phyloP scores from a whole-genome alignment of 1,284 basidiomycete species.

The Sporisorium graminicola region DNA sequence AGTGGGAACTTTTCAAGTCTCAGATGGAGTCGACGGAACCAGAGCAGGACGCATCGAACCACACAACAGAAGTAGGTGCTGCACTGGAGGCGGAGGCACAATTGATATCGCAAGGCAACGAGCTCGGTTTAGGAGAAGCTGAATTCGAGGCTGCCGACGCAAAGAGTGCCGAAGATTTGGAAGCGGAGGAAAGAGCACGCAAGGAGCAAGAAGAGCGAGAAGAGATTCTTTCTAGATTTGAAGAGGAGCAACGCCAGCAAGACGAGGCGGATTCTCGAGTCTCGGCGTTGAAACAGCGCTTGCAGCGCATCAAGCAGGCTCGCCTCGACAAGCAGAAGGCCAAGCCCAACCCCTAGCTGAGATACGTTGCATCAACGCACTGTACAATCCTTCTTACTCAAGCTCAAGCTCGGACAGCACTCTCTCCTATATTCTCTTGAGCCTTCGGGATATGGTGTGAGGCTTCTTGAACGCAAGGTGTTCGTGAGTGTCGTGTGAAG shows the following conservation, averaged over 20 bases:
- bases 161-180: constrained; percentile 29
- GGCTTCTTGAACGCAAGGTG: not conserved
- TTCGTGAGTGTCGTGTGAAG: constrained; percentile 5
- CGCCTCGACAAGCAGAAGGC: constrained; percentile 35
- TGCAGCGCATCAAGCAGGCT: constrained; percentile 49
- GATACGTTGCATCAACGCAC: no score
- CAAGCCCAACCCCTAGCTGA: constrained; percentile 10
- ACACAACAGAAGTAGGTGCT: constrained; percentile 24
- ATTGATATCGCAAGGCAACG: constrained; percentile 22
- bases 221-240: constrained; percentile 57
- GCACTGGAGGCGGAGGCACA: constrained; percentile 56
- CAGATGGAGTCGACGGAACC: constrained; percentile 27
- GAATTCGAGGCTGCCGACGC: constrained; percentile 14
- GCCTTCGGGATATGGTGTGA: not conserved
- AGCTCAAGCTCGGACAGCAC: not conserved
- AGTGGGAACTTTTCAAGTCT: constrained; percentile 61
- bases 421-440: not conserved
- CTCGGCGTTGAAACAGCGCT: constrained; percentile 41
- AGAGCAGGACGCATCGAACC: not conserved
- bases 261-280: constrained; percentile 61
- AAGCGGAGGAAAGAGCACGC: constrained; percentile 40
- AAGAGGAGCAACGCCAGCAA: constrained; percentile 60
- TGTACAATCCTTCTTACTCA: not conserved
- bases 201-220: constrained; percentile 56
- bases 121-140: not conserved